Percentiles rank a stretch among this genome's conserved stretches.
These are phyloP conservation scores for Coleophoma eucalyptorum DNA, from an alignment of 2,329 filamentous ascomycete genomes.

Conservation along the genomic window DNA sequence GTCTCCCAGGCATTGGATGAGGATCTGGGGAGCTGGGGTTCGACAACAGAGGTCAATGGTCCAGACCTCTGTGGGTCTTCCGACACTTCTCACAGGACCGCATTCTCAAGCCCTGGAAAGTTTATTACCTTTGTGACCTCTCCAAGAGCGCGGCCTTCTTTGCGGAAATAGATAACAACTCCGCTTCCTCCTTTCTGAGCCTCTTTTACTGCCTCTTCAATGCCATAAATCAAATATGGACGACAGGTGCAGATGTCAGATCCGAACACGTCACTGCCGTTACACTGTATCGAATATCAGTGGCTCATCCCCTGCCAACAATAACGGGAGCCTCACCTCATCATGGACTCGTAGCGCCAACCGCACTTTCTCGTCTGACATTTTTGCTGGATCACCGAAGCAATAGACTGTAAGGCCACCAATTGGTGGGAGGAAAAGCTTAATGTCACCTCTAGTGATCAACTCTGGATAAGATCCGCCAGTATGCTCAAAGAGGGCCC, in stretches of 20 bases:
- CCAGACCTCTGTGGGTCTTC: conserved; percentile 93
- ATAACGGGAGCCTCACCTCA: conserved; percentile 29
- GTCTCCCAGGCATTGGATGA: conserved; percentile 6
- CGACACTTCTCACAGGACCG: conserved; percentile 76
- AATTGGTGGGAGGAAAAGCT: conserved; percentile 92
- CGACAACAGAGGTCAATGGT: conserved; percentile 88
- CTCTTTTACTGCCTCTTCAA: conserved; percentile 96
- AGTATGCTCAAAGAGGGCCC: conserved; percentile 90
- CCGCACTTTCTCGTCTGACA: conserved; percentile 78
- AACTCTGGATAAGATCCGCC: conserved; percentile 95
- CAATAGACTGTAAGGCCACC: conserved; percentile 92
- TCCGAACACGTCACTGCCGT: conserved; percentile 95
- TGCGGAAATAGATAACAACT: conserved; percentile 97
- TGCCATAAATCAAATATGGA: conserved; percentile 93
- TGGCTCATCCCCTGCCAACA: conserved; percentile 6
- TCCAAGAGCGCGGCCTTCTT: conserved; percentile 89
- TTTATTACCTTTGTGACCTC: conserved; percentile 57
- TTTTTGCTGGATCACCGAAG: conserved; percentile 91
- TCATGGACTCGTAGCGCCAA: conserved; percentile 84
- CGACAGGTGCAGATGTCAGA: conserved; percentile 97
- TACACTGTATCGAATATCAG: conserved; percentile 55
- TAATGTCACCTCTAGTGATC: conserved; percentile 91
- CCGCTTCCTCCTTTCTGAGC: conserved; percentile 91
- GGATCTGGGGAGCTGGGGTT: conserved; percentile 81
- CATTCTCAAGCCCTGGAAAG: conserved; percentile 63